phyloP scores from a whole-genome alignment of 768 basidiomycete genomes.

The Asterophora lycoperdoides region DNA sequence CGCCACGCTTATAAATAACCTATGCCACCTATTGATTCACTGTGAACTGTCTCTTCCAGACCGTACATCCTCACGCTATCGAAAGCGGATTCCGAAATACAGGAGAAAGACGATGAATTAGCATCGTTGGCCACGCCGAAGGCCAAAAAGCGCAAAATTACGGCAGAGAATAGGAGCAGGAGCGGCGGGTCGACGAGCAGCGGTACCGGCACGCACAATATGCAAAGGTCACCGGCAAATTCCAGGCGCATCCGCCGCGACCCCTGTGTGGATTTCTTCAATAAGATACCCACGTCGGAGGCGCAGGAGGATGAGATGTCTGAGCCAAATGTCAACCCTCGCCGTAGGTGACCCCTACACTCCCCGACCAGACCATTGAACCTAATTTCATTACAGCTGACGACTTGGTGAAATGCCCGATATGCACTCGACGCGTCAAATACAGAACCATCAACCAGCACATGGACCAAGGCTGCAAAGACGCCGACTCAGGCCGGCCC shows the following conservation, averaged over 20 bases:
- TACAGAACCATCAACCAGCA: conserved; percentile 56
- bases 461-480: conserved; percentile 58
- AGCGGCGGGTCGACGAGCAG: conserved; percentile 7
- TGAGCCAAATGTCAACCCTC: neutral
- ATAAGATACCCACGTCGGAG: conserved; percentile 32
- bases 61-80: conserved; percentile 40
- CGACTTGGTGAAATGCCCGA: conserved; percentile 52
- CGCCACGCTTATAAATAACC: neutral
- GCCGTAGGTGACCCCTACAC: neutral
- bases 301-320: conserved; percentile 29
- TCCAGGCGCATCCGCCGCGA: conserved; percentile 12
- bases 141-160: conserved; percentile 16
- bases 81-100: conserved; percentile 25
- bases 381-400: conserved; percentile 26
- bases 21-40: neutral
- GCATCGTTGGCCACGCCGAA: conserved; percentile 7
- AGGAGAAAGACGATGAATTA: neutral
- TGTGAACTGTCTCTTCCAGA: conserved; percentile 25
- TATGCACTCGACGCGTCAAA: conserved; percentile 48
- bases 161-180: neutral
- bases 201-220: conserved; percentile 10
- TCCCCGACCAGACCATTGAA: neutral
- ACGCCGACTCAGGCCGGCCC: conserved; percentile 24
- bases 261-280: conserved; percentile 4
- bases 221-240: conserved; percentile 19